Conservation (phyloP, 1,139 yeast genomes). For the Kurtzmaniella quercitrusa region DNA sequence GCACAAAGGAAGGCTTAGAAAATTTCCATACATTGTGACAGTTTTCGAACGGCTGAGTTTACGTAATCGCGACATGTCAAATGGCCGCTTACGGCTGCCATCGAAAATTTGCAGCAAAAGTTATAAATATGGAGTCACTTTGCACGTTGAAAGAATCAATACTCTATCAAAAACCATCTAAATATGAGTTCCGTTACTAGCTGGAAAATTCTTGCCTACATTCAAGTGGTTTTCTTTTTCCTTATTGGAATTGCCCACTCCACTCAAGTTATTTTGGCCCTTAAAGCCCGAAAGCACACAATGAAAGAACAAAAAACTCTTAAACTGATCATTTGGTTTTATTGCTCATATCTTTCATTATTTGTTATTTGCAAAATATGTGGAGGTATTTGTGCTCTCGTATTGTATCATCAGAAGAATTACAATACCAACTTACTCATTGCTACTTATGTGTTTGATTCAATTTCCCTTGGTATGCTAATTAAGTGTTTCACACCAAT, state of each 20-base stretch:
- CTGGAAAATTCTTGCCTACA: slow-evolving; percentile 17
- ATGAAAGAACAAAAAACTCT: neutral
- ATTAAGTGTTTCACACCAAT: slow-evolving; percentile 14
- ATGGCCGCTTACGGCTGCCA: too few relatives aligned
- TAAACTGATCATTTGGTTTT: slow-evolving; percentile 6
- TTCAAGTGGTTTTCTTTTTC: slow-evolving; percentile 15
- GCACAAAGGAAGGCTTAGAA: too few relatives aligned
- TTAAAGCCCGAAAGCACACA: neutral
- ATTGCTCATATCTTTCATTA: slow-evolving; percentile 10
- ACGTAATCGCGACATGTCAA: slow-evolving; percentile 1
- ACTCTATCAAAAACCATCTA: neutral
- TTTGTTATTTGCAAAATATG: slow-evolving; percentile 14
- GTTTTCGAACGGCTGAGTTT: neutral
- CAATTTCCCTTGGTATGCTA: slow-evolving; percentile 16
- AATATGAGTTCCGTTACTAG: neutral
- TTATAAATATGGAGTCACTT: neutral
- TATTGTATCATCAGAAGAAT: slow-evolving; percentile 9
- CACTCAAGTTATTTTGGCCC: slow-evolving; percentile 1
- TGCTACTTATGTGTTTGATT: slow-evolving; percentile 18
- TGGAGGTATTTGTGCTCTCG: slow-evolving; percentile 16
- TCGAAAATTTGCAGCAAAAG: neutral
- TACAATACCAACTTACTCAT: slow-evolving; percentile 11
- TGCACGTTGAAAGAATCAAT: neutral
- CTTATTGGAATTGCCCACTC: slow-evolving; percentile 8
- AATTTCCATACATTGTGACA: neutral